phyloP scores from a whole-genome alignment of 1,284 basidiomycete genomes.

The Marasmius tenuissimus region DNA sequence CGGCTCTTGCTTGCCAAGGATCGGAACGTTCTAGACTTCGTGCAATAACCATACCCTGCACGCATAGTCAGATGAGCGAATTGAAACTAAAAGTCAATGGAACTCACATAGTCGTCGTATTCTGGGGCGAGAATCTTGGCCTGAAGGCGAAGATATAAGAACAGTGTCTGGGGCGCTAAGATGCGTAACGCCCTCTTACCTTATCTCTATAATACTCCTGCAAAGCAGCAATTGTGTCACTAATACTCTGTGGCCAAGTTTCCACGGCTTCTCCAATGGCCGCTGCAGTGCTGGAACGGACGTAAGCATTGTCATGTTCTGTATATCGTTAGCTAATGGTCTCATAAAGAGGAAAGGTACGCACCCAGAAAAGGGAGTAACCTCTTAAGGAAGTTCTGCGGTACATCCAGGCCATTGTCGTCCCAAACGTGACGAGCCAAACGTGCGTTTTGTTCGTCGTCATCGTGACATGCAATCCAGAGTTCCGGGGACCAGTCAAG shows the following conservation, averaged over 20 bases:
- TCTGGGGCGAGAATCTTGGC: slow-evolving; percentile 88
- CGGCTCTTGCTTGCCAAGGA: slow-evolving; percentile 86
- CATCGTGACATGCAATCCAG: slow-evolving; percentile 90
- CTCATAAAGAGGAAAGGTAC: slow-evolving; percentile 17
- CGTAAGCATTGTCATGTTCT: slow-evolving; percentile 84
- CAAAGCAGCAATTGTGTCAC: slow-evolving; percentile 47
- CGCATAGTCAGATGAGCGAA: slow-evolving; percentile 2
- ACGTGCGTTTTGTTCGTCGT: slow-evolving; percentile 88
- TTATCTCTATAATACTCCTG: slow-evolving; percentile 84
- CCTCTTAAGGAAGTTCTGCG: slow-evolving; percentile 66
- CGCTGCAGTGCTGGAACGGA: slow-evolving; percentile 71
- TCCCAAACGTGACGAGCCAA: slow-evolving; percentile 90
- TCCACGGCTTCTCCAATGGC: slow-evolving; percentile 82
- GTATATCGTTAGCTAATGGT: slow-evolving; percentile 9
- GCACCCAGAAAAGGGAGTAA: slow-evolving; percentile 75
- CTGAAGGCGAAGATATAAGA: slow-evolving; percentile 30
- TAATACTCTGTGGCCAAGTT: slow-evolving; percentile 71
- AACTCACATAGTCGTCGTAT: slow-evolving; percentile 82
- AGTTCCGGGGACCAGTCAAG: slow-evolving; percentile 90
- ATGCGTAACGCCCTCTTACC: slow-evolving; percentile 34
- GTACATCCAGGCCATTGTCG: slow-evolving; percentile 92
- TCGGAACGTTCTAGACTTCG: slow-evolving; percentile 89
- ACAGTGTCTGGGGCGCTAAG: not conserved
- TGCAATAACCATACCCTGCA: slow-evolving; percentile 90
- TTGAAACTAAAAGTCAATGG: slow-evolving; percentile 3